These are phyloP conservation scores for Tranzscheliella williamsii DNA, from an alignment of 1,284 basidiomycete species.

Conservation along the genomic window DNA sequence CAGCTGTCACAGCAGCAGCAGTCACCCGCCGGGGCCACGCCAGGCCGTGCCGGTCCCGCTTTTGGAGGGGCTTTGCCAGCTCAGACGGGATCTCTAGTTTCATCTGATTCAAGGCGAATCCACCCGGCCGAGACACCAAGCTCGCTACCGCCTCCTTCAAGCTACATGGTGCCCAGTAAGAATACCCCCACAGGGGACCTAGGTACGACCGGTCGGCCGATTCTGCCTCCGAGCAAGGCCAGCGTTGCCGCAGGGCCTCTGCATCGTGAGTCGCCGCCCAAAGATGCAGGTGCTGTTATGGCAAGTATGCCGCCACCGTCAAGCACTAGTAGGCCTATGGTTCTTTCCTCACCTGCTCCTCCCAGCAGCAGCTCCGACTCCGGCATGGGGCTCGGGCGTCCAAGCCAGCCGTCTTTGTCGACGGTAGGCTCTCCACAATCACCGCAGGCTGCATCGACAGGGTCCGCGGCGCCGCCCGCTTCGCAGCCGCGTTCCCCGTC, in stretches of 20 bases:
- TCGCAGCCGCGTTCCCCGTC: slow-evolving; percentile 29
- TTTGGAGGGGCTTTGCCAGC: not conserved
- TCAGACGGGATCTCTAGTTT: not conserved
- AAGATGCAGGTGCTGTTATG: too few species aligned
- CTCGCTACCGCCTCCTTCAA: not conserved
- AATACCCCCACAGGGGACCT: not conserved
- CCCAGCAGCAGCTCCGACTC: not conserved
- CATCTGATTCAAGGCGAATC: not conserved
- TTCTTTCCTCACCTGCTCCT: not conserved
- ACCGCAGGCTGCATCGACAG: slow-evolving; percentile 7
- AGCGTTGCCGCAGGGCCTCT: not conserved
- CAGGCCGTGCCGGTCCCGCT: slow-evolving; percentile 1
- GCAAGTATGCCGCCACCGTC: not conserved
- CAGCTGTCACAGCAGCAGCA: too few species aligned
- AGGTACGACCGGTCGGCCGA: slow-evolving; percentile 13
- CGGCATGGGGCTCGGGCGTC: slow-evolving; percentile 22
- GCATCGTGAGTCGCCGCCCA: not conserved
- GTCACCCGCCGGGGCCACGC: too few species aligned
- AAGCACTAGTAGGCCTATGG: too few species aligned
- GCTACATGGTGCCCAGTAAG: not conserved
- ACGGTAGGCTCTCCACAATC: slow-evolving; percentile 17
- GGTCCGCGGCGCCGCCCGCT: not conserved
- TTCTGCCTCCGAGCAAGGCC: slow-evolving; percentile 7
- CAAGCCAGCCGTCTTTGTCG: slow-evolving; percentile 8
- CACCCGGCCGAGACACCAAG: not conserved